Conservation (phyloP, 1,139 yeast genomes). For the Casaregolazyma lundiana region DNA sequence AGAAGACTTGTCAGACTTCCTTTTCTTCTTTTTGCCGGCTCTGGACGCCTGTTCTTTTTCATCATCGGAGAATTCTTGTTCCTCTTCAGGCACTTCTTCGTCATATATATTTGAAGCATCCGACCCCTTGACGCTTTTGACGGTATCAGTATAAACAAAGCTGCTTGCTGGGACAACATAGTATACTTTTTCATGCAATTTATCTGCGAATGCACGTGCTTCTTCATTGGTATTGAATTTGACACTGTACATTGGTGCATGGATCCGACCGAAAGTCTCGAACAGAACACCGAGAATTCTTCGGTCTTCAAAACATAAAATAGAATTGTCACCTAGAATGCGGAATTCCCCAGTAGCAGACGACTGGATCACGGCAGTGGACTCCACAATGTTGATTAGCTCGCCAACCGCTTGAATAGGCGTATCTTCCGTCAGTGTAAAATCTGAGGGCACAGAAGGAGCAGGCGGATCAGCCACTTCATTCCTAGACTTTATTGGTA, state of each 20-base stretch:
- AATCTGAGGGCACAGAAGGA: constrained; percentile 65
- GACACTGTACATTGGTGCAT: constrained; percentile 77
- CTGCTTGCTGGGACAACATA: constrained; percentile 80
- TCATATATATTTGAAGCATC: constrained; percentile 95
- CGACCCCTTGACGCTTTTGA: constrained; percentile 71
- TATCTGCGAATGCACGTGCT: constrained; percentile 40
- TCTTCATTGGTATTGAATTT: constrained; percentile 57
- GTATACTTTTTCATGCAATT: constrained; percentile 56
- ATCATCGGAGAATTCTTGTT: constrained; percentile 93
- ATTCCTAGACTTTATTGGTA: constrained; percentile 73
- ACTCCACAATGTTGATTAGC: constrained; percentile 67
- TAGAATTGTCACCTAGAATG: constrained; percentile 74
- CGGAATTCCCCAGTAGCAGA: constrained; percentile 79
- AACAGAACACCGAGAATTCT: constrained; percentile 73
- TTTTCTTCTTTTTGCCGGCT: constrained; percentile 49
- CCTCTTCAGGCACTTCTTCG: constrained; percentile 88
- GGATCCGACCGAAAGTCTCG: constrained; percentile 88
- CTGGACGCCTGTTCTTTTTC: constrained; percentile 66
- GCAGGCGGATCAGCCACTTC: constrained; percentile 69
- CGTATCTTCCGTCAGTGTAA: constrained; percentile 51
- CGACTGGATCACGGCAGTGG: constrained; percentile 68
- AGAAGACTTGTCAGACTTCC: constrained; percentile 28
- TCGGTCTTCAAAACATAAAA: constrained; percentile 72
- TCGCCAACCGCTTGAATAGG: constrained; percentile 71
- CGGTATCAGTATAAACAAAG: constrained; percentile 69